Evolutionary conservation across 257 asterid species (phyloP), one percentile per base, ranked within the genome.

Genomic region (Solanum clarkiae): DNA sequence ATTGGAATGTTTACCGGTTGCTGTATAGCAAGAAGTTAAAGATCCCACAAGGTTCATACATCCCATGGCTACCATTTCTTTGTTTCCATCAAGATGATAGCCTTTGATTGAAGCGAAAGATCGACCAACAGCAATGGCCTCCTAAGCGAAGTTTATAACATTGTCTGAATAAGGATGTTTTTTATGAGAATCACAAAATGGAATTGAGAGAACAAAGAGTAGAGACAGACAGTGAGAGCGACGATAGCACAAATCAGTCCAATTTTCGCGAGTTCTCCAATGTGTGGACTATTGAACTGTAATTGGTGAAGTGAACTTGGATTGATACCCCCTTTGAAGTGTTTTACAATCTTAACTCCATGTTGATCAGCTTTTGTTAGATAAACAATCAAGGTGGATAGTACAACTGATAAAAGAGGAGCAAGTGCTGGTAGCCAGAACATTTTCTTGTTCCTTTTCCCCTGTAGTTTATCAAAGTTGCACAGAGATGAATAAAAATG

Each of bases 1-100:
- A 32, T 29, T 29, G 15, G 20, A 47, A 36, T 36, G 66, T 85
- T 44, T 26, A 92, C 98, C 98, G 2, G 97, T 95, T 24, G 98
- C 95, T 4, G 91, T 88, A 87, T 95, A 95, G 83, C 98, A 95
- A 29, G 98, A 95, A 75, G 95, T 92, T 55, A 93, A 85, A 54
- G 98, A 95, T 71, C 98, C 97, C 42, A 91, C 86, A 5, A 95
- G 40, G 89, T 95, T 95, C 97, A 93, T 93, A 68, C 88, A 89
- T 15, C 98, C 98, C 93, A 93, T 93, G 86, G 98, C 95, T 7
- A 89, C 88, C 98, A 95, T 95, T 89, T 95, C 97, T 86, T 95
- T 95, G 94, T 95, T 93, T n/a, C 98, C 98, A 82, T 95, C 98
- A 9, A 93, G 84, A 69, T 92, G 94, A 86, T 95, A 93, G 22